Percentiles rank a stretch among this genome's conserved stretches.
Conservation (phyloP, 345 rosid genomes). For the Gossypium sturtianum region DNA sequence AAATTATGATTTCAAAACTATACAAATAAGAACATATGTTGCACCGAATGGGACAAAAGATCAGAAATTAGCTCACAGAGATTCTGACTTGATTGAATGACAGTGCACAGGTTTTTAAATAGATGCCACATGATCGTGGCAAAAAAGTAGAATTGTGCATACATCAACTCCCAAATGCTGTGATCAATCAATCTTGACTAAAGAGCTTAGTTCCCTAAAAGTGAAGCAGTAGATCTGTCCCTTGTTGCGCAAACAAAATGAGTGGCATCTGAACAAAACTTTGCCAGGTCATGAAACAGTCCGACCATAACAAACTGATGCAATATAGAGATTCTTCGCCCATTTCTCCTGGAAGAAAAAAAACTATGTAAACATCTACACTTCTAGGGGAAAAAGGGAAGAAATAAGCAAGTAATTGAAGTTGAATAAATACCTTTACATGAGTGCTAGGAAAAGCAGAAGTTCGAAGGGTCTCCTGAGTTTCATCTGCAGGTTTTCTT, state of each 20-base stretch:
- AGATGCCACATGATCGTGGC: slow-evolving; percentile 33
- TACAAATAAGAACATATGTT: slow-evolving; percentile 24
- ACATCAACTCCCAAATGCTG: slow-evolving; percentile 34
- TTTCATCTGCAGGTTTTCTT: slow-evolving; percentile 80
- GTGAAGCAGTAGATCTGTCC: slow-evolving; percentile 24
- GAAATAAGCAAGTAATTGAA: slow-evolving; percentile 5
- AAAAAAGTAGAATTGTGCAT: slow-evolving; percentile 33
- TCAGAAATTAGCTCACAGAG: slow-evolving; percentile 19
- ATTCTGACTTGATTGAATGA: slow-evolving; percentile 38
- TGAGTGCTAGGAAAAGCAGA: slow-evolving; percentile 95
- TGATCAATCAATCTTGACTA: slow-evolving; percentile 30
- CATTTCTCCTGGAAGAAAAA: slow-evolving; percentile 73
- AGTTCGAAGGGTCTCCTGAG: slow-evolving; percentile 93
- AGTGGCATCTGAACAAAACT: slow-evolving; percentile 29
- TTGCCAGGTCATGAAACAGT: slow-evolving; percentile 74
- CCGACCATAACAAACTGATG: slow-evolving; percentile 91
- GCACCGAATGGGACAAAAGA: slow-evolving; percentile 12
- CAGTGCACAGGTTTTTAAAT: slow-evolving; percentile 32
- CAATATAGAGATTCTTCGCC: slow-evolving; percentile 87
- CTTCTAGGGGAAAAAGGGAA: background rate
- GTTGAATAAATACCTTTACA: slow-evolving; percentile 57
- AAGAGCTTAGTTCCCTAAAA: slow-evolving; percentile 23
- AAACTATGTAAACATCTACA: background rate
- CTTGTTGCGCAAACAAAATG: slow-evolving; percentile 19
- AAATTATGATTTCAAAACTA: slow-evolving; percentile 28